Percentiles rank a stretch among this genome's conserved stretches.
These are phyloP conservation scores for Helotiales sp. DNA, from an alignment of 2,329 filamentous ascomycete species.

Conservation along the genomic window DNA sequence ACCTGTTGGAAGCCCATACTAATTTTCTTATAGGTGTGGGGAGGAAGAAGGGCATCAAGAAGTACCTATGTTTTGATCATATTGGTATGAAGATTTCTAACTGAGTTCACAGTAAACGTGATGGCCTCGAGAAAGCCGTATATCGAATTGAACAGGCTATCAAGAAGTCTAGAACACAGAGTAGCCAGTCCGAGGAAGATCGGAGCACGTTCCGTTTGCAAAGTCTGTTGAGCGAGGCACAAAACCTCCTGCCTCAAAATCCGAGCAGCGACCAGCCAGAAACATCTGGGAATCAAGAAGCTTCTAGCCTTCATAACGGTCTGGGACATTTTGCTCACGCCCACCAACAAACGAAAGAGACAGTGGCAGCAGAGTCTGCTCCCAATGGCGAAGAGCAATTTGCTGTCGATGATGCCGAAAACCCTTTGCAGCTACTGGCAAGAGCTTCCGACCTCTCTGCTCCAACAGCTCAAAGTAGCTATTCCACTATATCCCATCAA, in stretches of 20 bases:
- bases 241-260: slow-evolving; percentile 37
- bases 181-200: slow-evolving; percentile 41
- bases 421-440: slow-evolving; percentile 71
- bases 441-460: slow-evolving; percentile 64
- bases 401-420: slow-evolving; percentile 71
- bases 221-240: slow-evolving; percentile 50
- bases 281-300: background rate
- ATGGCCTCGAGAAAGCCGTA: slow-evolving; percentile 72
- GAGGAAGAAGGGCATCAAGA: slow-evolving; percentile 74
- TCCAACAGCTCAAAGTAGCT: slow-evolving; percentile 13
- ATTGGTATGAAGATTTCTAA: slow-evolving; percentile 6
- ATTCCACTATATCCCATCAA: slow-evolving; percentile 1
- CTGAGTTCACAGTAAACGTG: slow-evolving; percentile 59
- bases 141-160: slow-evolving; percentile 72
- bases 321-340: too few relatives aligned
- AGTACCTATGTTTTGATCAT: slow-evolving; percentile 47
- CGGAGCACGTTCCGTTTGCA: slow-evolving; percentile 46
- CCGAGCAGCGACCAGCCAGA: background rate
- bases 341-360: too few relatives aligned
- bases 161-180: slow-evolving; percentile 48
- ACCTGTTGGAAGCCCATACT: too few relatives aligned
- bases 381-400: slow-evolving; percentile 49
- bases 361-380: background rate
- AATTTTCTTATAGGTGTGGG: too few relatives aligned
- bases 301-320: background rate